A percentile compares a stretch with the other conserved stretches of the same genome.
Conservation (phyloP, 345 rosid genomes). For the Arabis hirsuta region DNA sequence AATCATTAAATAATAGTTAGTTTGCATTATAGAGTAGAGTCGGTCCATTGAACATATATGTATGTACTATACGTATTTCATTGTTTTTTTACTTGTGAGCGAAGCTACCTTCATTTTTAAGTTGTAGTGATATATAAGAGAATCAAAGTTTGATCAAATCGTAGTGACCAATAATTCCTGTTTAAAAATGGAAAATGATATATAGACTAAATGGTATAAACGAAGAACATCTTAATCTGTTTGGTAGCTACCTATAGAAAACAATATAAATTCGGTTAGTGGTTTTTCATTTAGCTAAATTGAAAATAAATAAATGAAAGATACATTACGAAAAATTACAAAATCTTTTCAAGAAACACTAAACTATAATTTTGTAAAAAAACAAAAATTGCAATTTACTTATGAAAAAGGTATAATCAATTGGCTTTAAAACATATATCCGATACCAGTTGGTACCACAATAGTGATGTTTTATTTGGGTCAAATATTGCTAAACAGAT, state of each 20-base stretch:
- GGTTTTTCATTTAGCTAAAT: not conserved
- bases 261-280: not conserved
- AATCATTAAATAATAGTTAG: constrained; percentile 5
- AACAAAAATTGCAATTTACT: not conserved
- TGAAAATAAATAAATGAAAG: not conserved
- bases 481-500: constrained; percentile 25
- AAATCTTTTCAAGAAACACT: not conserved
- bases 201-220: not conserved
- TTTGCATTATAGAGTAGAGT: constrained; percentile 17
- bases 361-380: not conserved
- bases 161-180: not conserved
- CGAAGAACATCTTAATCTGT: not conserved
- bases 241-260: not conserved
- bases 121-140: constrained; percentile 1
- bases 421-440: not conserved
- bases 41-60: constrained; percentile 25
- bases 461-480: constrained; percentile 24
- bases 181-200: not conserved
- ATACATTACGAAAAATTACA: not conserved
- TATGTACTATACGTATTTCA: not conserved
- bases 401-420: not conserved
- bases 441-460: not conserved
- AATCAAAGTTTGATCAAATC: constrained; percentile 16
- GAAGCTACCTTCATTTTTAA: constrained; percentile 26
- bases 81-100: constrained; percentile 1